phyloP scores from a whole-genome alignment of 345 rosid species.

The Populus alba region DNA sequence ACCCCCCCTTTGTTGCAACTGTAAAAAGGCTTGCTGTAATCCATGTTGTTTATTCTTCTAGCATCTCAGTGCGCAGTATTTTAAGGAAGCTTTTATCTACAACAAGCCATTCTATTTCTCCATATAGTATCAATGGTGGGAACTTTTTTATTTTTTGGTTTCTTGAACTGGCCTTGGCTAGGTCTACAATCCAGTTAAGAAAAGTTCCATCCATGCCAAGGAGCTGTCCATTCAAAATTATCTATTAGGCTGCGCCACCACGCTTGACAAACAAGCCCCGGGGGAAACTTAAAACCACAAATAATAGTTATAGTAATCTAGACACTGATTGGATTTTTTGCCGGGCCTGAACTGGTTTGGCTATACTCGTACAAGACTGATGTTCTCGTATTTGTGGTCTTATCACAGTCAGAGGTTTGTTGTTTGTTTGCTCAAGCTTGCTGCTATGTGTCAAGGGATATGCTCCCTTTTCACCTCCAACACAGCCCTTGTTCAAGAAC shows the following conservation, averaged over 20 bases:
- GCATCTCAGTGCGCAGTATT: conserved; percentile 22
- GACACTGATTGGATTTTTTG: background rate
- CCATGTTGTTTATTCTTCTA: conserved; percentile 55
- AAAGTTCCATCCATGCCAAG: background rate
- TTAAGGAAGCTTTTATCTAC: conserved; percentile 9
- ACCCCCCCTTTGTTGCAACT: conserved; percentile 33
- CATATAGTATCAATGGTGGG: background rate
- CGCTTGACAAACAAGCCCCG: background rate
- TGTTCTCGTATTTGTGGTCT: background rate
- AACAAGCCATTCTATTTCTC: conserved; percentile 11
- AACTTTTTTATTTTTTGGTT: background rate
- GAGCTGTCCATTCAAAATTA: background rate
- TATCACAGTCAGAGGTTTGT: background rate
- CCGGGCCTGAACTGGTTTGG: background rate
- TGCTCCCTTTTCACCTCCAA: background rate
- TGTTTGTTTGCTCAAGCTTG: background rate
- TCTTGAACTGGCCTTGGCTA: background rate
- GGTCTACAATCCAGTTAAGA: background rate
- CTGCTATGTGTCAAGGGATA: background rate
- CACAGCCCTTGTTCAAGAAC: background rate
- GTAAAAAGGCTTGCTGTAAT: conserved; percentile 24
- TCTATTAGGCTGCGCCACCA: background rate
- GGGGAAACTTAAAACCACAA: background rate
- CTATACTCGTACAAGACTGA: background rate
- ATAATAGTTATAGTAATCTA: background rate